Conservation (phyloP, 2,329 filamentous ascomycete species). For the Cordyceps militaris region DNA sequence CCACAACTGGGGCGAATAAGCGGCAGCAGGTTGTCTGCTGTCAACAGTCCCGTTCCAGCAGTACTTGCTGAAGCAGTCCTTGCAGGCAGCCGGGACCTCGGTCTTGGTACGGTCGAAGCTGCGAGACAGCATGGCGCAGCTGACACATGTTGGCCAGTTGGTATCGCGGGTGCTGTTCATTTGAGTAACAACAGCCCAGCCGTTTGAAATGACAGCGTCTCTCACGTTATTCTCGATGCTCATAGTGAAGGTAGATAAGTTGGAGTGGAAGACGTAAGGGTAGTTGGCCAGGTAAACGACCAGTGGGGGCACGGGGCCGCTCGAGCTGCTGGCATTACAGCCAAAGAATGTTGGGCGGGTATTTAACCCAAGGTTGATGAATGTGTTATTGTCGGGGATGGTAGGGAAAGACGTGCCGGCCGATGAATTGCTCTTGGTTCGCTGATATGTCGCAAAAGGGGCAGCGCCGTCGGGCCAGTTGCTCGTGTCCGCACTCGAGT, state of each 20-base stretch:
- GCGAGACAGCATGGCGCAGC: conserved; percentile 76
- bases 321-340: conserved; percentile 51
- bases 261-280: conserved; percentile 70
- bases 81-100: conserved; percentile 63
- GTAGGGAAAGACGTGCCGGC: conserved; percentile 51
- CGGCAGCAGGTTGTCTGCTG: conserved; percentile 19
- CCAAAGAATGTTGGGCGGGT: conserved; percentile 56
- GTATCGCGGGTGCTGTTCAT: conserved; percentile 69
- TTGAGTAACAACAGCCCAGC: conserved; percentile 75
- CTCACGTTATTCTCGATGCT: conserved; percentile 59
- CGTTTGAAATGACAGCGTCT: conserved; percentile 78
- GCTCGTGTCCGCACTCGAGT: conserved; percentile 55
- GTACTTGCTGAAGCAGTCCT: conserved; percentile 69
- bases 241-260: conserved; percentile 70
- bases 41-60: conserved; percentile 82
- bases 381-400: conserved; percentile 48
- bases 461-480: conserved; percentile 56
- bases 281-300: conserved; percentile 77
- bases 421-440: conserved; percentile 38
- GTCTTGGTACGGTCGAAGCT: conserved; percentile 67
- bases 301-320: conserved; percentile 49
- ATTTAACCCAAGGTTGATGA: conserved; percentile 53
- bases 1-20: conserved; percentile 3
- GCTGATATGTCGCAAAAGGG: conserved; percentile 50
- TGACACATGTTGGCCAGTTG: conserved; percentile 77